Base-by-base conservation (phyloP, 257 asterid genomes). In the Gentiana dahurica region DNA sequence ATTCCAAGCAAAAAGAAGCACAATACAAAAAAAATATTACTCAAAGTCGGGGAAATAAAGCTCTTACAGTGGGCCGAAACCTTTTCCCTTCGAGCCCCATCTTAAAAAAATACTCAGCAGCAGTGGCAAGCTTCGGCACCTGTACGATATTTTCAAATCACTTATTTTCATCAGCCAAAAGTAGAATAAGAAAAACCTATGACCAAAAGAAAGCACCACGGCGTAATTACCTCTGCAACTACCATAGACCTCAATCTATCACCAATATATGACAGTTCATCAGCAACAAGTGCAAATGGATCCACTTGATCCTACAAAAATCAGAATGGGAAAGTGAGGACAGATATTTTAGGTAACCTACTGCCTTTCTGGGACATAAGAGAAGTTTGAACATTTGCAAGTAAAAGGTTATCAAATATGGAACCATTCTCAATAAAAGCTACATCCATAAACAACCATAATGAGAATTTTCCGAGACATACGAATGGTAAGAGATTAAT, bases 41-140 rank as follows among this genome's bases (percentile, higher is more conserved):
- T 39, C 12, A 12, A 35, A 43, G 12, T 1, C 13, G 43, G 12
- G 24, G 43, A 32, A 36, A 36, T 13, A 15, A 41, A 54, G 54
- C 43, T 60, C 92, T 82, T 79, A 92, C 99, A 51, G 99, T 83
- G 53, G 99, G 99, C n/a, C 97, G 90, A 58, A 88, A 89, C 65
- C 94, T 81, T 70, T 92, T 92, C 56, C 99, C 97, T 80, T 92
- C 99, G 41, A 81, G 94, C 54, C 99, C 97, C 75, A 73, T 53
- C 76, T 82, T 85, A 73, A 88, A 92, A 66, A 88, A 92, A 67
- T 92, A 88, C 59, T 92, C 99, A 0, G 97, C 95, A 4, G 99
- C 99, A 54, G 99, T 83, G 61, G 95, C 95, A 68, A 92, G 97
- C 79, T 85, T 92, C 57, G 99, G 99, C 13, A 92, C 95, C 98